Percentiles rank a stretch among this genome's conserved stretches.
These are phyloP conservation scores for rapeseed (Brassica napus) DNA, from an alignment of 345 rosid species.

Conservation along the genomic window DNA sequence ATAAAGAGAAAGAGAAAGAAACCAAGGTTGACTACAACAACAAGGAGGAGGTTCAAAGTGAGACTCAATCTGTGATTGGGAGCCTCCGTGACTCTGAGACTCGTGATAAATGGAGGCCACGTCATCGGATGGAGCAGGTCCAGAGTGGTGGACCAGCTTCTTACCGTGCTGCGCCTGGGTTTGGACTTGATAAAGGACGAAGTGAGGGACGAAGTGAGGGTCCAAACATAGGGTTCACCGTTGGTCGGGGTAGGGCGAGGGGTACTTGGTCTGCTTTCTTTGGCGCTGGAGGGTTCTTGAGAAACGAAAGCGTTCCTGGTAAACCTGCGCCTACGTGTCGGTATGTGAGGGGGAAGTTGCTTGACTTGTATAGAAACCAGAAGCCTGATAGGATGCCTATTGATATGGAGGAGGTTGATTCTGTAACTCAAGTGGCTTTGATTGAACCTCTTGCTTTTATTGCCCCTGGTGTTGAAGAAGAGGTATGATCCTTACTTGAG, in stretches of 20 bases:
- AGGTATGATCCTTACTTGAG: constrained; percentile 45
- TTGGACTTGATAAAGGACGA: constrained; percentile 70
- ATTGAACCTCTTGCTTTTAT: constrained; percentile 74
- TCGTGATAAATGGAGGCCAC: constrained; percentile 98
- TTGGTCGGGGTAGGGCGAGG: constrained; percentile 74
- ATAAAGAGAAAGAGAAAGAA: constrained; percentile 83
- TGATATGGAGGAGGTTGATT: constrained; percentile 57
- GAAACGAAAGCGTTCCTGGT: constrained; percentile 32
- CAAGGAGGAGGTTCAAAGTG: constrained; percentile 64
- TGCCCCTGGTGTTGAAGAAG: constrained; percentile 70
- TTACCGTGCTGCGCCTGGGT: constrained; percentile 81
- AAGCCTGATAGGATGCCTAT: constrained; percentile 41
- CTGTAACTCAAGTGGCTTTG: constrained; percentile 45
- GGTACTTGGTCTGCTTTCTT: constrained; percentile 26
- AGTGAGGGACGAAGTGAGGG: constrained; percentile 67
- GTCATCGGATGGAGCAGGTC: constrained; percentile 69
- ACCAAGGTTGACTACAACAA: constrained; percentile 53
- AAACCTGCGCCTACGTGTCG: constrained; percentile 36
- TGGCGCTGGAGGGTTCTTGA: constrained; percentile 28
- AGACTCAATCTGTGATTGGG: constrained; percentile 50
- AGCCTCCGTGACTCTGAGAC: constrained; percentile 66
- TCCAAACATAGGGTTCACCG: constrained; percentile 60
- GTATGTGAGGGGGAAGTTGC: constrained; percentile 81
- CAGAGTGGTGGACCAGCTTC: constrained; percentile 58
- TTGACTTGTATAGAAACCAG: constrained; percentile 39